Base-by-base conservation (phyloP, 2,329 filamentous ascomycete genomes). In the Monosporascus ibericus region DNA sequence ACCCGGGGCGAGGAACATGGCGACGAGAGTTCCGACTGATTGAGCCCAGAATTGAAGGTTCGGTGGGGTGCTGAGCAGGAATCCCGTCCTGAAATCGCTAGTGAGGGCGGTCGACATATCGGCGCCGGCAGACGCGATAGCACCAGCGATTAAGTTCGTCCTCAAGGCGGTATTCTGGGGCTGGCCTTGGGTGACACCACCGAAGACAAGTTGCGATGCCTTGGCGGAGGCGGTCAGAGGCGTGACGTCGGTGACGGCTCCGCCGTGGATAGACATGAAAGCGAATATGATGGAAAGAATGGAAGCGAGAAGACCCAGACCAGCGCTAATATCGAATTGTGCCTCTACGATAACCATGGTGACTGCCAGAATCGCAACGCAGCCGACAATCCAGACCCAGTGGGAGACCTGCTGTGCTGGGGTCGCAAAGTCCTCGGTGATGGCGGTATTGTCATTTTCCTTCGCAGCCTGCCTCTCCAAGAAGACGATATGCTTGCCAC, bases 11-110 rank as follows among this genome's bases (percentile, higher is more conserved):
- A 88, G 70, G 70, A 86, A 86, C 59, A 86, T 75, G n/a, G 84
- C 78, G 47, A 86, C 76, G 34, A 86, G 65, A 8, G 80, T 80
- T 27, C 84, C 84, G 15, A 85, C 67, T 42, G 75, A 76, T 67
- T 88, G 85, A 0, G 84, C 84, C 58, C 83, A 74, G 75, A 83
- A 88, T 66, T 88, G 85, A 64, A 83, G 77, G 55, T 79, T 75
- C 0, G 85, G 84, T 0, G 84, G 78, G 0, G 84, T 87, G 56
- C 78, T 74, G 50, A 88, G 78, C 3, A 88, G 73, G 73, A 86
- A 87, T 5, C 84, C 85, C 38, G 84, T 82, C 36, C 84, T 77
- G 76, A 87, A 87, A 62, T 88, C 85, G 51, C 75, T 75, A 34
- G 81, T 78, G 14, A 87, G 70, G 48, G 76, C 71, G 38, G 72